Conservation (phyloP, 495 filamentous ascomycete genomes). For the Copromyces sp. region DNA sequence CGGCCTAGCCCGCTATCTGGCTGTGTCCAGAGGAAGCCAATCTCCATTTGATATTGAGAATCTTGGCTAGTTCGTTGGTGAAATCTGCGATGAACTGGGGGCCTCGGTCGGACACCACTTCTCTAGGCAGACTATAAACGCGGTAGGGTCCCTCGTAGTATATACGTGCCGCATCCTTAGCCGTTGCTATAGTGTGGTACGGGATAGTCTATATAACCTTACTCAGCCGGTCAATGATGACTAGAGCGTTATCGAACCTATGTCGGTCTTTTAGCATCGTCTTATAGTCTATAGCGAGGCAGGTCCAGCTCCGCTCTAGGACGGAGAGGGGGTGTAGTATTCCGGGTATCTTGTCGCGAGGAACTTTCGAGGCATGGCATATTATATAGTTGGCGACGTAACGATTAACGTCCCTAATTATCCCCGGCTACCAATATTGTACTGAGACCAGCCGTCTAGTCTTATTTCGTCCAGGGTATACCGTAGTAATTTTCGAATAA, state of each 20-base stretch:
- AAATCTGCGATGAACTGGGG: not conserved
- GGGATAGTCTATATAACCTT: no score
- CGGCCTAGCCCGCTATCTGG: not conserved
- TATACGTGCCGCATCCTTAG: not conserved
- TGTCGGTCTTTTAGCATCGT: not conserved
- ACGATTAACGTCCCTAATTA: not conserved
- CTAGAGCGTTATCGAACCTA: not conserved
- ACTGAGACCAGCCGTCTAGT: not conserved
- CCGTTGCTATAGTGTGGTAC: no score
- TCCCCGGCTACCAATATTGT: not conserved
- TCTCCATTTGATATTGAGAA: not conserved
- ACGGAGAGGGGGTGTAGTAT: not conserved
- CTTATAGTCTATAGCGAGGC: constrained; percentile 3
- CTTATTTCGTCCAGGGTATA: not conserved
- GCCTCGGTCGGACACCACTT: not conserved
- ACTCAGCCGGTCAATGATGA: no score
- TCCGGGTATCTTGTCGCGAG: not conserved
- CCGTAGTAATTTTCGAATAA: not conserved
- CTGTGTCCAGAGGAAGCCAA: not conserved
- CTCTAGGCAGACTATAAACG: not conserved
- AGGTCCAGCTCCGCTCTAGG: no score
- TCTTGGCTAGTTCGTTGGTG: not conserved
- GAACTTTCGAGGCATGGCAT: not conserved
- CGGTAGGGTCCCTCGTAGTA: not conserved
- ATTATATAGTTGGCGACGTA: not conserved